Conservation (phyloP, 208 protist genomes). For the Acanthamoeba quina region DNA sequence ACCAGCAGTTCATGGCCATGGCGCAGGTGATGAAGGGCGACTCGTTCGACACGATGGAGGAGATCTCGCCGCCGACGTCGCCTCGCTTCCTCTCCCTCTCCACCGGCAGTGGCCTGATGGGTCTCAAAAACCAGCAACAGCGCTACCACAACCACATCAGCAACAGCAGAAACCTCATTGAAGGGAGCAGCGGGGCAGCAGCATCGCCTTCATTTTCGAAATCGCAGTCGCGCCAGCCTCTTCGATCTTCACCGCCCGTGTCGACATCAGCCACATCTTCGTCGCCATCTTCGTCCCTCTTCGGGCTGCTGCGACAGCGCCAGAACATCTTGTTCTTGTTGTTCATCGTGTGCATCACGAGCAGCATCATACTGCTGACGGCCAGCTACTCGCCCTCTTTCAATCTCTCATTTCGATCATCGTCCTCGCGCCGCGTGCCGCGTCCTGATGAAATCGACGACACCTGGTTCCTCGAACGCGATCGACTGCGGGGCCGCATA, state of each 20-base stretch:
- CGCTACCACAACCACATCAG: conserved; percentile 1
- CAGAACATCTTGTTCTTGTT: not conserved
- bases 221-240: not conserved
- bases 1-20: conserved; percentile 19
- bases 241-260: not conserved
- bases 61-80: not conserved
- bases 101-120: conserved; percentile 12
- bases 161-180: conserved; percentile 1
- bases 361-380: not conserved
- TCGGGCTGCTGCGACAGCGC: not conserved
- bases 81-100: conserved; percentile 31
- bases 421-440: not conserved
- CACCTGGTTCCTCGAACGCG: conserved; percentile 3
- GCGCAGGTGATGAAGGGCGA: conserved; percentile 22
- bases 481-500: not conserved
- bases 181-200: not conserved
- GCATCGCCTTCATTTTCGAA: not conserved
- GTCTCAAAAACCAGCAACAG: not conserved
- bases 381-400: not conserved
- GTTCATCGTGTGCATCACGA: not conserved
- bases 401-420: not conserved
- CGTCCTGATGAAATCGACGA: not conserved
- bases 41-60: not conserved
- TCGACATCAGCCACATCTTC: not conserved
- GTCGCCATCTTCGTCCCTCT: not conserved